Evolutionary conservation across 139 green algal species (phyloP).

Genomic region (Coelastrella sp.): DNA sequence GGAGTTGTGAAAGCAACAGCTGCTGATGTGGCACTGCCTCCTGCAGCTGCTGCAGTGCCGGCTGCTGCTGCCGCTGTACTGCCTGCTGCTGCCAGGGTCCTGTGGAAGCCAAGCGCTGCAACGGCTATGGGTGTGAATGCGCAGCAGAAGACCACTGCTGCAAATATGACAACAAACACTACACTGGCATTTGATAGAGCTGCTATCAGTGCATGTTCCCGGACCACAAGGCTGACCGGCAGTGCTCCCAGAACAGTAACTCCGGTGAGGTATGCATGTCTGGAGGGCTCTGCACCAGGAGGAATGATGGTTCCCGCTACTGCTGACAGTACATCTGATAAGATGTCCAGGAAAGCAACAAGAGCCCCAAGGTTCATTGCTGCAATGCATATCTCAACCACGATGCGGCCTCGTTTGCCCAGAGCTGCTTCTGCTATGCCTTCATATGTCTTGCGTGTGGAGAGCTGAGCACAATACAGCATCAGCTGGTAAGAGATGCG

Average conservation of each 20-base stretch:
- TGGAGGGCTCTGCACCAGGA: conserved; percentile 80
- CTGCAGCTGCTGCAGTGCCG: background rate
- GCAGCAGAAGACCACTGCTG: conserved; percentile 61
- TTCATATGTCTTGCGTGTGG: conserved; percentile 72
- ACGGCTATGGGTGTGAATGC: conserved; percentile 33
- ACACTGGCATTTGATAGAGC: conserved; percentile 73
- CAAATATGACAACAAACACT: conserved; percentile 81
- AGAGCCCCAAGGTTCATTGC: conserved; percentile 74
- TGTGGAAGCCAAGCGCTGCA: conserved; percentile 6
- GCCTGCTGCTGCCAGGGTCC: conserved; percentile 1
- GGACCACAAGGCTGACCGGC: conserved; percentile 78
- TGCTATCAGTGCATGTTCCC: conserved; percentile 68
- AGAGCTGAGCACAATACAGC: conserved; percentile 76
- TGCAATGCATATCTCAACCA: conserved; percentile 64
- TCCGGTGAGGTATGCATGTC: conserved; percentile 69
- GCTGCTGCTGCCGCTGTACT: background rate
- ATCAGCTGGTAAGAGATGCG: conserved; percentile 82
- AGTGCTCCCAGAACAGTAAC: conserved; percentile 77
- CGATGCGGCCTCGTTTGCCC: conserved; percentile 22
- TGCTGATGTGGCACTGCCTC: background rate
- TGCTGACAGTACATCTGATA: conserved; percentile 79
- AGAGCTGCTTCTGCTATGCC: conserved; percentile 54
- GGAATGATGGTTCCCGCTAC: conserved; percentile 87
- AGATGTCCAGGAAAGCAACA: conserved; percentile 88
- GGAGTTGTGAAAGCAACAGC: background rate